Conservation (phyloP, 768 basidiomycete species). For the Amanita rubescens region DNA sequence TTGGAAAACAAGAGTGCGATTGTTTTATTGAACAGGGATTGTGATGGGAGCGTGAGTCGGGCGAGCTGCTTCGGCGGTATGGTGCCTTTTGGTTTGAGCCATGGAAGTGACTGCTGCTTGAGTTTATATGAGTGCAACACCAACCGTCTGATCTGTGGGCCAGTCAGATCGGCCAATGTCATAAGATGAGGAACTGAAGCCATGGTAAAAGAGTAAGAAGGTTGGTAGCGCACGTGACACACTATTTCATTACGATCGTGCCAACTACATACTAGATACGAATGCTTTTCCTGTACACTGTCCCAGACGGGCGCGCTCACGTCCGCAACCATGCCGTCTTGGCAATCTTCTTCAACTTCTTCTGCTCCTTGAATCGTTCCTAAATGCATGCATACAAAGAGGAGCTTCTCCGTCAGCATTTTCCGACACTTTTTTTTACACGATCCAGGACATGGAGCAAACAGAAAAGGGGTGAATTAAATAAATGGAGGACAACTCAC, state of each 20-base stretch:
- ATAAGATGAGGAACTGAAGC: constrained; percentile 59
- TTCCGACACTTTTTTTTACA: background rate
- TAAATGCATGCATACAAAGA: constrained; percentile 21
- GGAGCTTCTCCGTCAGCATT: constrained; percentile 5
- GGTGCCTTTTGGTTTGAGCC: constrained; percentile 52
- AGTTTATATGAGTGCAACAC: constrained; percentile 57
- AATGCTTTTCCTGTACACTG: too few species aligned
- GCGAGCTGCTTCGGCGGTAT: constrained; percentile 23
- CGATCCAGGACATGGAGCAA: constrained; percentile 1
- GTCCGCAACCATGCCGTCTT: constrained; percentile 86
- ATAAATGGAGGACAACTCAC: constrained; percentile 34
- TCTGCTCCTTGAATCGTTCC: constrained; percentile 84
- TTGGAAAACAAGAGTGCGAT: constrained; percentile 91
- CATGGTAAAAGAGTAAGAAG: too few species aligned
- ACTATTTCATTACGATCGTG: too few species aligned
- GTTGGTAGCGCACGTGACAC: too few species aligned
- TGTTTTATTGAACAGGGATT: constrained; percentile 74
- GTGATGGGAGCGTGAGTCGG: constrained; percentile 53
- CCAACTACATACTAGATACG: too few species aligned
- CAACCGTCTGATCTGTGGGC: constrained; percentile 61
- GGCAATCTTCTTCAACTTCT: constrained; percentile 73
- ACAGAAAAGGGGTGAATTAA: constrained; percentile 4
- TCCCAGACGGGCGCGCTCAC: constrained; percentile 18
- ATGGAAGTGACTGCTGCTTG: constrained; percentile 57
- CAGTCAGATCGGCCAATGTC: constrained; percentile 83